phyloP scores from a whole-genome alignment of 2,329 filamentous ascomycete species.

The Hypoxylon sp. region DNA sequence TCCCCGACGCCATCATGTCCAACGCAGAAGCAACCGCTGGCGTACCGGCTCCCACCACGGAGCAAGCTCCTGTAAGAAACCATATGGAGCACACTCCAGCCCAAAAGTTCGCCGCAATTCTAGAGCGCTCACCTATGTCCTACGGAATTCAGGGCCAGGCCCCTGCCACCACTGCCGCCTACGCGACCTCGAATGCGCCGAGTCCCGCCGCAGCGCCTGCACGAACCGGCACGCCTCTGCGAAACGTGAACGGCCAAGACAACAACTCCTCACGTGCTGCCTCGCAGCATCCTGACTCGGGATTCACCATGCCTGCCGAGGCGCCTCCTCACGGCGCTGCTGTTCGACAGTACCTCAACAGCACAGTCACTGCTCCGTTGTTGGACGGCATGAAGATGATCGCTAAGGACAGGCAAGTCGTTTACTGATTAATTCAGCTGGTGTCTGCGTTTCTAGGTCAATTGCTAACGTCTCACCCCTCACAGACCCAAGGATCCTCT shows the following conservation, averaged over 20 bases:
- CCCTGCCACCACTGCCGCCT: constrained; percentile 41
- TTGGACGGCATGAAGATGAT: constrained; percentile 81
- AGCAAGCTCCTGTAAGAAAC: constrained; percentile 55
- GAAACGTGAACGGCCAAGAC: constrained; percentile 53
- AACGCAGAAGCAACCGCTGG: not conserved
- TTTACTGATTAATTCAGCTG: not conserved
- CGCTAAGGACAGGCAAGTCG: constrained; percentile 75
- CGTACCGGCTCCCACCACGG: constrained; percentile 44
- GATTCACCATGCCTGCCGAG: constrained; percentile 68
- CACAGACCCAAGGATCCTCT: constrained; percentile 74
- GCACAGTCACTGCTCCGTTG: constrained; percentile 74
- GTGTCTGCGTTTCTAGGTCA: not conserved
- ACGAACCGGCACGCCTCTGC: constrained; percentile 63
- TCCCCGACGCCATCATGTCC: constrained; percentile 8
- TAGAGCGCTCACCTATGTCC: constrained; percentile 31
- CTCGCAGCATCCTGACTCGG: constrained; percentile 67
- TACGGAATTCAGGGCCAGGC: constrained; percentile 53
- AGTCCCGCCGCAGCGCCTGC: constrained; percentile 55
- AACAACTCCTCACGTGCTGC: constrained; percentile 64
- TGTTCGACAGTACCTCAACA: constrained; percentile 77
- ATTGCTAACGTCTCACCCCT: constrained; percentile 15
- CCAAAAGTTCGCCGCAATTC: not conserved
- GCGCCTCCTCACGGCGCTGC: constrained; percentile 74
- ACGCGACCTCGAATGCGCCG: constrained; percentile 49
- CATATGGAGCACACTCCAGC: too few species aligned